A percentile compares a stretch with the other conserved stretches of the same genome.
These are phyloP conservation scores for Nothophaeocryptopus gaeumannii DNA, from an alignment of 2,329 filamentous ascomycete genomes.

Conservation along the genomic window DNA sequence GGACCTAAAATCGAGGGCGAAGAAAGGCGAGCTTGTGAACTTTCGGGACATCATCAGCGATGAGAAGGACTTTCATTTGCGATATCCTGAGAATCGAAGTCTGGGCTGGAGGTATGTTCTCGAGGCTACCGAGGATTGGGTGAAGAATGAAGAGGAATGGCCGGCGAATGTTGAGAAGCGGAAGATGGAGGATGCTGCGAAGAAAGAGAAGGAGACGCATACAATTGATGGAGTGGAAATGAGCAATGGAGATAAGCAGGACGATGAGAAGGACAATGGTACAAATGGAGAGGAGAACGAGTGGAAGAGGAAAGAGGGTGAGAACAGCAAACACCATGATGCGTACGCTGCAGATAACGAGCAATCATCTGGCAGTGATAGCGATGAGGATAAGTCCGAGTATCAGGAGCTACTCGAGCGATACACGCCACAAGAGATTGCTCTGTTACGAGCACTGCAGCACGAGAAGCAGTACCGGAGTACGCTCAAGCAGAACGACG, in stretches of 20 bases:
- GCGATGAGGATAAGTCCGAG: slow-evolving; percentile 24
- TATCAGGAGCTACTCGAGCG: slow-evolving; percentile 36
- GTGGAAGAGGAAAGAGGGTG: slow-evolving; percentile 33
- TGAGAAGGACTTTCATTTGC: slow-evolving; percentile 43
- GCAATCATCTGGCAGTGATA: slow-evolving; percentile 11
- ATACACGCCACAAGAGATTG: slow-evolving; percentile 45
- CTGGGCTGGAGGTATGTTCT: slow-evolving; percentile 52
- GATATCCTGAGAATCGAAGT: slow-evolving; percentile 45
- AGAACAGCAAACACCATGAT: slow-evolving; percentile 38
- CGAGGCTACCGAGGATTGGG: slow-evolving; percentile 48
- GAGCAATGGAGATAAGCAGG: slow-evolving; percentile 2
- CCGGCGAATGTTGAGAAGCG: slow-evolving; percentile 46
- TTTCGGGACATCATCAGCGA: slow-evolving; percentile 39
- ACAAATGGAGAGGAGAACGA: slow-evolving; percentile 24
- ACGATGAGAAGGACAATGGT: slow-evolving; percentile 14
- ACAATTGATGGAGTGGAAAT: slow-evolving; percentile 13
- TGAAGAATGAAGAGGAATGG: slow-evolving; percentile 51
- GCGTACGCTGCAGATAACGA: slow-evolving; percentile 35
- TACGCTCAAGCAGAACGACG: slow-evolving; percentile 44
- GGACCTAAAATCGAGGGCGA: slow-evolving; percentile 28
- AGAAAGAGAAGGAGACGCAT: slow-evolving; percentile 30
- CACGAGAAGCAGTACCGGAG: slow-evolving; percentile 46
- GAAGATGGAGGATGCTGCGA: slow-evolving; percentile 32
- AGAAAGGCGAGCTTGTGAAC: slow-evolving; percentile 38
- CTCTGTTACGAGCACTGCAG: slow-evolving; percentile 41